A percentile compares a stretch with the other conserved stretches of the same genome.
Conservation (phyloP, 768 basidiomycete genomes). For the Artomyces pyxidatus region DNA sequence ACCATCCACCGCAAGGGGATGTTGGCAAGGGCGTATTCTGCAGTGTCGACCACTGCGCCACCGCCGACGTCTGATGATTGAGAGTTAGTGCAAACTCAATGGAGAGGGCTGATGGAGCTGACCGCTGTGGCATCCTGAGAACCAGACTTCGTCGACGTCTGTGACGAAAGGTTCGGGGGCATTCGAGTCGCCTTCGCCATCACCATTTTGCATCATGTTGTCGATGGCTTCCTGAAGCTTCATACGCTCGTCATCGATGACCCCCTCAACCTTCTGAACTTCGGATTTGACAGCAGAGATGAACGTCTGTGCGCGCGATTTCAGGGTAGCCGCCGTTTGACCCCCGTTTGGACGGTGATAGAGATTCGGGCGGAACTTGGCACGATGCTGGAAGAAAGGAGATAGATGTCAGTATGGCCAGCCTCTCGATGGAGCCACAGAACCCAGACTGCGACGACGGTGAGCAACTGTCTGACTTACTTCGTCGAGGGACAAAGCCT, state of each 20-base stretch:
- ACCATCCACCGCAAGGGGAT: slow-evolving; percentile 16
- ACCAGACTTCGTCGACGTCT: slow-evolving; percentile 14
- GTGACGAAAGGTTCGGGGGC: too few relatives aligned
- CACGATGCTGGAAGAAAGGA: slow-evolving; percentile 40
- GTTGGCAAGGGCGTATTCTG: slow-evolving; percentile 6
- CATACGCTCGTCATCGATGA: neutral
- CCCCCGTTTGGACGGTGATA: slow-evolving; percentile 44
- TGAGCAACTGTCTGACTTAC: slow-evolving; percentile 30
- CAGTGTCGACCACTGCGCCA: slow-evolving; percentile 1
- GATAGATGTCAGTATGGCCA: neutral
- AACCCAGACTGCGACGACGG: neutral
- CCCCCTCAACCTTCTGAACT: neutral
- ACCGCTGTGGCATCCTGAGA: slow-evolving; percentile 15
- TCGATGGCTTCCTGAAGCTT: neutral
- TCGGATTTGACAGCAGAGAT: neutral
- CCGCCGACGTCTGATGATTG: slow-evolving; percentile 12
- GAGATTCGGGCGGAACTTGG: slow-evolving; percentile 55
- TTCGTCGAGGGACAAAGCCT: slow-evolving; percentile 74
- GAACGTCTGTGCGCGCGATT: neutral
- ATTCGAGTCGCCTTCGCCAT: too few relatives aligned
- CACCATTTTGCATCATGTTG: neutral
- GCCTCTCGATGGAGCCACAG: neutral
- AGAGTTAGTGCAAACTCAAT: neutral
- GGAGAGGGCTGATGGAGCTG: neutral
- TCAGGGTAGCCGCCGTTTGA: neutral